Percentiles rank a stretch among this genome's conserved stretches.
Evolutionary conservation across 441 rosid genomes (phyloP).

Genomic region (Francoa sonchifolia): DNA sequence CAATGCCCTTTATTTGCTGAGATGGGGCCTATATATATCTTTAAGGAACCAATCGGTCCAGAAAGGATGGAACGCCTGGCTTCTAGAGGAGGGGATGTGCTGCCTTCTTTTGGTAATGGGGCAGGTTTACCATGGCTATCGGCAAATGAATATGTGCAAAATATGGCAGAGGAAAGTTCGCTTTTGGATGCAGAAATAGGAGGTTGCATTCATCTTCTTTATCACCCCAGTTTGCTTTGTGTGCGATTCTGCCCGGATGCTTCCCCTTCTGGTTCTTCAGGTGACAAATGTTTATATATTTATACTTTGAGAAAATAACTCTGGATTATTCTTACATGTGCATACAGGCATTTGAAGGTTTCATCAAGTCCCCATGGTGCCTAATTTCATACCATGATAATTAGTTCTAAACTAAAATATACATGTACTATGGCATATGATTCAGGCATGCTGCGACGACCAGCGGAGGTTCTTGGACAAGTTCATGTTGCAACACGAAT

Average conservation of each 20-base stretch:
- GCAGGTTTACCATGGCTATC: conserved; percentile 98
- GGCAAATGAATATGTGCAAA: conserved; percentile 51
- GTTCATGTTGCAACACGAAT: conserved; percentile 87
- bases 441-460: conserved; percentile 73
- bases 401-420: too few species aligned
- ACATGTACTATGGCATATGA: conserved; percentile 1
- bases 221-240: conserved; percentile 77
- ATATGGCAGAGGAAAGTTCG: conserved; percentile 65
- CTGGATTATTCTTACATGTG: too few species aligned
- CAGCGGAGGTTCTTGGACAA: conserved; percentile 99
- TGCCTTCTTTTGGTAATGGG: conserved; percentile 87
- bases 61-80: conserved; percentile 88
- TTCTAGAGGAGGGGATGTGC: conserved; percentile 88
- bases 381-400: too few species aligned
- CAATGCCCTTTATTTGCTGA: conserved; percentile 99
- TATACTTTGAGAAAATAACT: too few species aligned
- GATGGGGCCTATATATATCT: conserved; percentile 96
- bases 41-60: conserved; percentile 89
- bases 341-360: too few species aligned
- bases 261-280: conserved; percentile 90
- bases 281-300: conserved; percentile 22
- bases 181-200: conserved; percentile 90
- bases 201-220: conserved; percentile 73
- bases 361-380: too few species aligned
- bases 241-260: conserved; percentile 99